Evolutionary conservation across 371 early-diverging fungal species (phyloP).

Genomic region (Capniomyces stellatus): DNA sequence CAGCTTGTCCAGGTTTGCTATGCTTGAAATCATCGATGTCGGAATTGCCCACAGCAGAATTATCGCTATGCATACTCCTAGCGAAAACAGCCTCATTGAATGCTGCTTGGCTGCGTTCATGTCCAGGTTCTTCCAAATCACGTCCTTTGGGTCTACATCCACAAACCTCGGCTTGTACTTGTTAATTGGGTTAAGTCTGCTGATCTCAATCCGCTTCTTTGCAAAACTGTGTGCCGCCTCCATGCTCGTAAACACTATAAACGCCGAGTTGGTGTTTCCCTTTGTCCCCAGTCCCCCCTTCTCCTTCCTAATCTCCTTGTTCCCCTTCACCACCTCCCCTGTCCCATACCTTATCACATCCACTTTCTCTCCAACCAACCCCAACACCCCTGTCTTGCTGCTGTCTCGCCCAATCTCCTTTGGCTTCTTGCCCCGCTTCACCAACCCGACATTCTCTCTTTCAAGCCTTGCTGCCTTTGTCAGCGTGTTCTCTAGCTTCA

Average conservation of each 20-base stretch:
- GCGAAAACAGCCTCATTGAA: conserved; percentile 32
- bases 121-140: conserved; percentile 70
- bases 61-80: conserved; percentile 30
- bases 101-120: conserved; percentile 35
- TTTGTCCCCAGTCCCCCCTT: not conserved
- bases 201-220: conserved; percentile 40
- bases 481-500: not conserved
- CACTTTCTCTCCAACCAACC: conserved; percentile 28
- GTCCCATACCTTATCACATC: conserved; percentile 42
- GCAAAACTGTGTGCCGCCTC: conserved; percentile 66
- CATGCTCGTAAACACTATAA: conserved; percentile 63
- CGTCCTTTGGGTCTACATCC: conserved; percentile 51
- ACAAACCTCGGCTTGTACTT: conserved; percentile 27
- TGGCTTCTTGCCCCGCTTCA: not conserved
- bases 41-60: conserved; percentile 58
- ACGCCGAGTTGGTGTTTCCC: conserved; percentile 37
- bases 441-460: not conserved
- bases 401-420: not conserved
- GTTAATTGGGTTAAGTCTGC: conserved; percentile 25
- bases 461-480: not conserved
- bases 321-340: conserved; percentile 31
- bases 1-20: conserved; percentile 44
- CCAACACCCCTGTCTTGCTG: not conserved
- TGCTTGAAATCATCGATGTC: conserved; percentile 35
- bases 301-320: conserved; percentile 28